These are phyloP conservation scores for Cantharellus anzutake DNA, from an alignment of 768 basidiomycete genomes.

Conservation along the genomic window DNA sequence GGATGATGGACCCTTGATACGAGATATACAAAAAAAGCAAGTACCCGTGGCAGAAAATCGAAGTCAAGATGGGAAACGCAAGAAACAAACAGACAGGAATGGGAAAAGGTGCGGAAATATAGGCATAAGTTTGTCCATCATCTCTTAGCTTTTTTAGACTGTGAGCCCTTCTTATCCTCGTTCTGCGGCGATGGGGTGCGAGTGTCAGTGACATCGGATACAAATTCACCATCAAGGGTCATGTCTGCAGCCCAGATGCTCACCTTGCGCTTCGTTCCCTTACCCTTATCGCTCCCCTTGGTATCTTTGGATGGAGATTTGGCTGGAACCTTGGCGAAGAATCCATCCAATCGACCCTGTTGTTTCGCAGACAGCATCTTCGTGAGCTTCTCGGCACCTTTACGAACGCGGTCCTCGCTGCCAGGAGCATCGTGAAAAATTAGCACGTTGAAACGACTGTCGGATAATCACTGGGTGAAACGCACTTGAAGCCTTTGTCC, in stretches of 20 bases:
- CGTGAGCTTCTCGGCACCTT: conserved; percentile 80
- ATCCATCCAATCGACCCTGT: conserved; percentile 89
- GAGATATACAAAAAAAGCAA: too few species aligned
- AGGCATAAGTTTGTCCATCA: neutral
- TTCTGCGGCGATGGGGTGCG: neutral
- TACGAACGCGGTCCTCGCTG: conserved; percentile 92
- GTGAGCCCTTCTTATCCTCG: neutral
- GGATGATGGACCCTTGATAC: too few species aligned
- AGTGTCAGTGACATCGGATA: neutral
- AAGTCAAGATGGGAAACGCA: neutral
- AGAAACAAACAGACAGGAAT: neutral
- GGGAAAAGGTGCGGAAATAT: neutral
- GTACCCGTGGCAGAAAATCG: too few species aligned
- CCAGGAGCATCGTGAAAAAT: neutral
- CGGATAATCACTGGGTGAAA: neutral
- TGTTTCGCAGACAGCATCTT: conserved; percentile 82
- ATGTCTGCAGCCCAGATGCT: neutral
- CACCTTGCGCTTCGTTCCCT: conserved; percentile 8
- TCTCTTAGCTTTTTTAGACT: neutral
- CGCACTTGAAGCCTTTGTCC: conserved; percentile 92
- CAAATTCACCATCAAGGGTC: neutral
- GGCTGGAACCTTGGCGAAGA: conserved; percentile 56
- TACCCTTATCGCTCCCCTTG: conserved; percentile 13
- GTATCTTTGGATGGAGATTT: conserved; percentile 31
- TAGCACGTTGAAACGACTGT: neutral